Evolutionary conservation across 2,329 filamentous ascomycete genomes (phyloP).

Genomic region (Drechslerella stenobrocha): DNA sequence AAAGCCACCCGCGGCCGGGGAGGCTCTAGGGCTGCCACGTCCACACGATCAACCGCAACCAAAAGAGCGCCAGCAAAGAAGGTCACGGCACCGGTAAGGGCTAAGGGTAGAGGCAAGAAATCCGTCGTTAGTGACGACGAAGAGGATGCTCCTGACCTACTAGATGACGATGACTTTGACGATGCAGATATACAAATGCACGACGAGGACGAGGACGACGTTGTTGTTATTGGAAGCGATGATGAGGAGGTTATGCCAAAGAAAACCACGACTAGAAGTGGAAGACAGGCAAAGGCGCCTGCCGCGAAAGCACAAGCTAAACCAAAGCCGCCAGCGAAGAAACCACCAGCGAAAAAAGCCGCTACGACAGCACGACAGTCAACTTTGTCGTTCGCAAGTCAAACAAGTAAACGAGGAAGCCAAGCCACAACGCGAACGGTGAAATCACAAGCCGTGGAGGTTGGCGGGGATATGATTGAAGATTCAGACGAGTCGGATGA

Average conservation of each 20-base stretch:
- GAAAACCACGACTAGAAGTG: slow-evolving; percentile 50
- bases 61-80: slow-evolving; percentile 55
- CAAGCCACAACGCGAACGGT: slow-evolving; percentile 3
- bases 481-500: slow-evolving; percentile 47
- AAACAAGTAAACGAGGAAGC: slow-evolving; percentile 11
- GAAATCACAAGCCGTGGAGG: slow-evolving; percentile 32
- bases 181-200: slow-evolving; percentile 52
- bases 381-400: slow-evolving; percentile 25
- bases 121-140: slow-evolving; percentile 54
- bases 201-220: slow-evolving; percentile 60
- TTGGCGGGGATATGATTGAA: slow-evolving; percentile 43
- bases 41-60: slow-evolving; percentile 54
- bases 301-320: slow-evolving; percentile 55
- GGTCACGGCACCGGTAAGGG: slow-evolving; percentile 50
- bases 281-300: slow-evolving; percentile 50
- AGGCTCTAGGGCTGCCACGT: slow-evolving; percentile 52
- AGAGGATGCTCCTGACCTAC: slow-evolving; percentile 57
- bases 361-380: slow-evolving; percentile 51
- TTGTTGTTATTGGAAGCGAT: slow-evolving; percentile 61
- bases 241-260: slow-evolving; percentile 58
- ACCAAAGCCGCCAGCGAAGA: slow-evolving; percentile 53
- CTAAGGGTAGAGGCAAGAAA: slow-evolving; percentile 57
- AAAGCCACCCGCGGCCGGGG: slow-evolving; percentile 39
- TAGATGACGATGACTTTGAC: slow-evolving; percentile 57
- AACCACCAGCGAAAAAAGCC: slow-evolving; percentile 55